These are phyloP conservation scores for Fraxinus angustifolia DNA, from an alignment of 305 asterid species.

Conservation along the genomic window DNA sequence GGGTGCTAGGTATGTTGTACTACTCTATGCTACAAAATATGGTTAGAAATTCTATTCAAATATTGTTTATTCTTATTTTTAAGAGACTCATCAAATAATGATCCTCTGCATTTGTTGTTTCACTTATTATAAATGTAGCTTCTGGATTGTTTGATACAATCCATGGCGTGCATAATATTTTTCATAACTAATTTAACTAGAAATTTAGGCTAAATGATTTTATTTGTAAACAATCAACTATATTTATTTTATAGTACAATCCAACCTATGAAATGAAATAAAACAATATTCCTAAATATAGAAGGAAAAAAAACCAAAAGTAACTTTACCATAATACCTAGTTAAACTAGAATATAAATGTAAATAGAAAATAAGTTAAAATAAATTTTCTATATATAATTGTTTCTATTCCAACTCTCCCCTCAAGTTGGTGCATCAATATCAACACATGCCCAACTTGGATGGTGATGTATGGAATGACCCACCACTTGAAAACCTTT, in stretches of 20 bases:
- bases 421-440: neutral
- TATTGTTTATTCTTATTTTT: neutral
- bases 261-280: neutral
- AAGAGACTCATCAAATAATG: neutral
- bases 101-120: neutral
- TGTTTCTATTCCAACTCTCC: neutral
- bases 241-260: neutral
- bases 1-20: conserved; percentile 84
- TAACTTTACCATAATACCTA: neutral
- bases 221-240: neutral
- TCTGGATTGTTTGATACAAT: neutral
- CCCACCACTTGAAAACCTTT: neutral
- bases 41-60: neutral
- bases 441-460: neutral
- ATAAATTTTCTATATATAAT: neutral
- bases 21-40: neutral
- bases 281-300: neutral
- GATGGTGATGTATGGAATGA: neutral
- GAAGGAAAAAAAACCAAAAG: neutral
- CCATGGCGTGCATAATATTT: neutral
- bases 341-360: neutral
- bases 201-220: neutral
- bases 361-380: neutral
- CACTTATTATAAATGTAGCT: neutral
- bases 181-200: neutral